Base-by-base conservation (phyloP, 2,329 filamentous ascomycete species). In the Didymella glomerata region DNA sequence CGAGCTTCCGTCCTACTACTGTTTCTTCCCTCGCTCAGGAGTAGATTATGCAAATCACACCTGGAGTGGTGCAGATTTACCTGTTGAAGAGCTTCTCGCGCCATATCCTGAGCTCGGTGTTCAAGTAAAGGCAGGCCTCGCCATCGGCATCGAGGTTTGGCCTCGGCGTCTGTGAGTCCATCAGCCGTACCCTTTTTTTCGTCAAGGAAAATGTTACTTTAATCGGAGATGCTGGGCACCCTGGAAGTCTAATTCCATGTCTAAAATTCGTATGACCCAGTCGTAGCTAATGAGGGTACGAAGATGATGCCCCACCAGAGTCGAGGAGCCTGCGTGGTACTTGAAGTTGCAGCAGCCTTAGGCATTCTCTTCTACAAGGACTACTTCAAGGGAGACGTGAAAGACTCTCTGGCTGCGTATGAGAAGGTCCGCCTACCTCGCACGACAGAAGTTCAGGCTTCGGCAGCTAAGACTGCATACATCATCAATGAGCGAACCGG, bases 251-350 rank as follows among this genome's bases (percentile, higher is more conserved):
- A 22, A 6, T 25, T 24, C 18, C 6, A 16, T 11, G 20, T 18
- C 28, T 22, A 6, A 13, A 2, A 10, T 18, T 18, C 24, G 32
- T 20, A 11, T 6, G 13, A 7, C 4, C 6, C 48, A 14, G 30
- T 7, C 13, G 18, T 34, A 20, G 10, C 36, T 55, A 24, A 55
- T 6, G 11, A 25, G 9, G 9, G 18, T 16, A 20, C 13, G 16
- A 76, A 69, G 74, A 88, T 88, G 85, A 86, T 89, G 83, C 87
- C 88, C 1, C 83, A 90, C 68, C 88, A 90, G 69, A 87, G 84
- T 57, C 88, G 90, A 71, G 88, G 88, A 3, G 87, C 87, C 0
- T 88, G 86, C 65, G 88, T 88, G 85, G 86, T 87, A 0, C 88
- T 89, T 47, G 87, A 89, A 70, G 87, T 89, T 62, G 85, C 86